Evolutionary conservation across 768 basidiomycete genomes (phyloP), one percentile per base, ranked within the genome.

Genomic region (Dioszegia aurantiaca): DNA sequence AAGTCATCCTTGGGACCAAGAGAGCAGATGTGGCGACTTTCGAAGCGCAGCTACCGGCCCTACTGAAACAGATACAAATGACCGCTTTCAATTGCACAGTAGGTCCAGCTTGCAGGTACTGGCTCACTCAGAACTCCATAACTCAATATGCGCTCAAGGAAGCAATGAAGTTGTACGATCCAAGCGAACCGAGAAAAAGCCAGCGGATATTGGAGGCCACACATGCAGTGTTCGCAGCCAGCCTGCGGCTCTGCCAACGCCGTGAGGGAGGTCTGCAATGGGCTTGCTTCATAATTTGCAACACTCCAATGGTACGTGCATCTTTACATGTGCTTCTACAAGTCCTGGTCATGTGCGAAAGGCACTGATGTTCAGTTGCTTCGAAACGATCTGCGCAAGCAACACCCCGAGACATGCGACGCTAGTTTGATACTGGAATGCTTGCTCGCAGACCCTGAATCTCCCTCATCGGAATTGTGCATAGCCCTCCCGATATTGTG

Each of bases 241-340:
- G 67, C 44, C 33, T 72, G 31, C 47, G 47, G 11, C 27, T 54
- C 12, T 17, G 17, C 1, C 12, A 47, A 19, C 60, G 44, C 21
- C 37, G 33, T 10, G 36, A 56, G 28, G 52, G 52, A 44, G 69
- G 69, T 3, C 57, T 62, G 1, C 57, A 54, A 5, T 72, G 70
- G 70, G 43, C 58, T 27, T 72, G 70, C 43, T 68, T 68, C 54
- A 59, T 72, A 27, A 62, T 69, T 23, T 40, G 62, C 36, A 51
- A 72, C 43, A 63, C 62, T 2, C 70, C 70, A n/a, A 67, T 72
- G 67, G 70, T 69, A 21, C 60, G 70, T 63, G 8, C 8, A 16
- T 23, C 26, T 33, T 9, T 40, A 14, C 47, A 1, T n/a, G n/a
- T n/a, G 26, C 26, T 33, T 6, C 33, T 33, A 33, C 33, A 6